Conservation (phyloP, 305 asterid species). For the Fraxinus latifolia region DNA sequence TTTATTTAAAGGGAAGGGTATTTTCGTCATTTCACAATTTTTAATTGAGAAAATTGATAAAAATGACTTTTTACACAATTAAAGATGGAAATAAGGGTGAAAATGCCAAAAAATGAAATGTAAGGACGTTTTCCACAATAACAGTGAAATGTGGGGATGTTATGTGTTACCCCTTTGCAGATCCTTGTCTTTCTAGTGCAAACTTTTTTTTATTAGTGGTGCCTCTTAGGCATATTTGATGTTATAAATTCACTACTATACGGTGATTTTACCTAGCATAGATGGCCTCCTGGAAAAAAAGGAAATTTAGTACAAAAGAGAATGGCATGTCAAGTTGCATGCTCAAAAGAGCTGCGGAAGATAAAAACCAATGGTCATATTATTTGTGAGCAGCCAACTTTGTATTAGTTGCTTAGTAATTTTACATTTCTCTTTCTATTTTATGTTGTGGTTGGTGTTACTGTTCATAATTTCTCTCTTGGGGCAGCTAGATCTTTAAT, state of each 20-base stretch:
- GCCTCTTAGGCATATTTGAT: background rate
- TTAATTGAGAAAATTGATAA: no score
- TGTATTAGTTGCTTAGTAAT: background rate
- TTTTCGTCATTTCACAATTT: no score
- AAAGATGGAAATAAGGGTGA: no score
- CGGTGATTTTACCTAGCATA: background rate
- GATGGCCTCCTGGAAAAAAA: background rate
- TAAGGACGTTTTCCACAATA: no score
- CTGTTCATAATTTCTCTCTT: background rate
- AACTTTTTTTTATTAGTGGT: background rate
- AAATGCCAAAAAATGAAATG: no score
- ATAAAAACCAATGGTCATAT: background rate
- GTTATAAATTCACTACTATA: background rate
- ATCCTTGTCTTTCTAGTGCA: background rate
- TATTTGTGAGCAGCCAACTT: background rate
- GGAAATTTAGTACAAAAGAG: background rate
- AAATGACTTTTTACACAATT: no score
- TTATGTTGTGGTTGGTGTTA: background rate
- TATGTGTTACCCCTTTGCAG: no score
- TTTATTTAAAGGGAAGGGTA: no score
- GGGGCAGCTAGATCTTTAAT: background rate
- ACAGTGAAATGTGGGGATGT: no score
- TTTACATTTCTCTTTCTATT: background rate
- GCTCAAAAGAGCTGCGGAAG: background rate
- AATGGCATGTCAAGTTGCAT: background rate